Conservation (phyloP, 768 basidiomycete genomes). For the Lentinus tigrinus region DNA sequence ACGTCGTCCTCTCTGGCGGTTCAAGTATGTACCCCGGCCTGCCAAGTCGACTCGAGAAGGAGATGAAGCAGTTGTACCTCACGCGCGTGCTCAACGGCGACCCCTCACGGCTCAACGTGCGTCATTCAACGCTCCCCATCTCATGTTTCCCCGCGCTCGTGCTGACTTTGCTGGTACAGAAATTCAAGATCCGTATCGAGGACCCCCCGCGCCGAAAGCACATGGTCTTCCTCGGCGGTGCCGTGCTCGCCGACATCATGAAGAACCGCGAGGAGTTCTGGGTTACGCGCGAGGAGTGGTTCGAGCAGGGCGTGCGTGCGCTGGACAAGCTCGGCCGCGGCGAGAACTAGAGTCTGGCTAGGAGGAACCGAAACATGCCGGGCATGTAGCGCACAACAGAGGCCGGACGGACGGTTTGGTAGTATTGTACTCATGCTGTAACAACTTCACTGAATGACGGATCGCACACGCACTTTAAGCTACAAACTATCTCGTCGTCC, state of each 20-base stretch:
- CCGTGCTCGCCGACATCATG: constrained; percentile 99
- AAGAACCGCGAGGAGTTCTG: constrained; percentile 92
- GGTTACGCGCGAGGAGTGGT: constrained; percentile 94
- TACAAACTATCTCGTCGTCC: no score
- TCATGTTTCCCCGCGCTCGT: neutral
- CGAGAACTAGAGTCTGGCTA: constrained; percentile 33
- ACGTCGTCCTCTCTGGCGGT: constrained; percentile 95
- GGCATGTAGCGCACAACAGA: neutral
- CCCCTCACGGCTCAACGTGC: constrained; percentile 78
- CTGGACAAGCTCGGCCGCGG: constrained; percentile 85
- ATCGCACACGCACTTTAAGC: neutral
- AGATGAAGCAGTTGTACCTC: constrained; percentile 99
- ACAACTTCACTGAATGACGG: constrained; percentile 1
- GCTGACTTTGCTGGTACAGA: constrained; percentile 47
- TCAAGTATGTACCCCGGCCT: constrained; percentile 99
- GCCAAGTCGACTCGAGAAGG: constrained; percentile 95
- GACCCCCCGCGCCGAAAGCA: constrained; percentile 98
- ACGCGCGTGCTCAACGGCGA: constrained; percentile 85
- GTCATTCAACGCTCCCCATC: constrained; percentile 31
- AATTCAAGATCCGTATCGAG: constrained; percentile 99
- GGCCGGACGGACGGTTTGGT: neutral
- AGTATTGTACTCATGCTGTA: constrained; percentile 9
- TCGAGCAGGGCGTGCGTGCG: constrained; percentile 79
- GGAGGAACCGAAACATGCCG: neutral
- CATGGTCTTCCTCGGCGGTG: constrained; percentile 99